Conservation (phyloP, 2,329 filamentous ascomycete genomes). For the Verticillium nonalfalfae region DNA sequence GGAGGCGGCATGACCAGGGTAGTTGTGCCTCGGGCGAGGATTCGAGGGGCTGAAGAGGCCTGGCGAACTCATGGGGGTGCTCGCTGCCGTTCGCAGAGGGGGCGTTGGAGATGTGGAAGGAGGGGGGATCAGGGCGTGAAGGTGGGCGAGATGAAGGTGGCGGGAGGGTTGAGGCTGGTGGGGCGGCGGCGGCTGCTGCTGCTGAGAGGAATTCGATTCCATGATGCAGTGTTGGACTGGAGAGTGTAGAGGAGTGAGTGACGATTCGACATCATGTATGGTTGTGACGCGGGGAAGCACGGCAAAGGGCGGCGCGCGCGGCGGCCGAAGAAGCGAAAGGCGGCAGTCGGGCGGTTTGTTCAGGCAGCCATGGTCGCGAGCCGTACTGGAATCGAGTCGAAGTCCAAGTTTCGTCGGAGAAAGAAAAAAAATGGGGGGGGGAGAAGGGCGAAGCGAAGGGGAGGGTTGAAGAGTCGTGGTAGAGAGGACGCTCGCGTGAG, state of each 20-base stretch:
- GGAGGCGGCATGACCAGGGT: constrained; percentile 35
- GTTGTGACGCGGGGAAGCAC: constrained; percentile 3
- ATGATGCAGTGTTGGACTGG: not conserved
- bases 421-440: too few species aligned
- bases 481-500: not conserved
- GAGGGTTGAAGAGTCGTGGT: too few species aligned
- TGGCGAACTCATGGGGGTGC: constrained; percentile 54
- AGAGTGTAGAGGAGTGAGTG: constrained; percentile 8
- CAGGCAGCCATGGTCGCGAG: constrained; percentile 6
- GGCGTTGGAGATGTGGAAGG: constrained; percentile 25
- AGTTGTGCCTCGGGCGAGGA: constrained; percentile 29
- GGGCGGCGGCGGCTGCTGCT: not conserved
- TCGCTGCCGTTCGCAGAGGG: constrained; percentile 42
- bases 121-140: constrained; percentile 14
- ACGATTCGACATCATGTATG: constrained; percentile 11
- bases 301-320: constrained; percentile 10
- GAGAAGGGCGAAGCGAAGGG: too few species aligned
- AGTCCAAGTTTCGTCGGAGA: not conserved
- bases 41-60: constrained; percentile 53
- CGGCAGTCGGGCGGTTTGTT: not conserved
- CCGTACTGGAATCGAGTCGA: not conserved
- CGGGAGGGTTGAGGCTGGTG: constrained; percentile 4
- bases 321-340: constrained; percentile 5
- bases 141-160: constrained; percentile 6
- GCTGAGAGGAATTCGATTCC: not conserved